Conservation (phyloP, 2,329 filamentous ascomycete genomes). For the Coniella lustricola region DNA sequence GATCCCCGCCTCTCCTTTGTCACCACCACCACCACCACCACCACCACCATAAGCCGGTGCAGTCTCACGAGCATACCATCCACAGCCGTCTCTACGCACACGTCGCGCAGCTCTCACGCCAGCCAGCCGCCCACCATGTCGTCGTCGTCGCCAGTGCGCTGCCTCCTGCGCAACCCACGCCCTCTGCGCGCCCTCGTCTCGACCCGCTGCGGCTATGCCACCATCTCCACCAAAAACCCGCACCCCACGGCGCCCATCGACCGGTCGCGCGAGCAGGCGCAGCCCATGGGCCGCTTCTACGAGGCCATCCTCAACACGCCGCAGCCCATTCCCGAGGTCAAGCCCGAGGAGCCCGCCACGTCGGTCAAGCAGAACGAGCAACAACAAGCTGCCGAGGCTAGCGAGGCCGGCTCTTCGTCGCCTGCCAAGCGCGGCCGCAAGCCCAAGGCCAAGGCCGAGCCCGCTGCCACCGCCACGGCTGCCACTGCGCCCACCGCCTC, state of each 20-base stretch:
- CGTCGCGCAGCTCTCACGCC: neutral
- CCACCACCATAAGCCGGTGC: no score
- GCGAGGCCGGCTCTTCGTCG: slow-evolving; percentile 7
- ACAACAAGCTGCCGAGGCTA: slow-evolving; percentile 1
- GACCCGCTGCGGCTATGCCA: slow-evolving; percentile 21
- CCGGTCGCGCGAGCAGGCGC: slow-evolving; percentile 31
- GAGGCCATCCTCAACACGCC: slow-evolving; percentile 46
- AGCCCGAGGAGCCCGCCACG: slow-evolving; percentile 37
- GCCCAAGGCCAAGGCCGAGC: slow-evolving; percentile 16
- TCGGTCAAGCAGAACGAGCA: slow-evolving; percentile 23
- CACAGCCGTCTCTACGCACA: neutral
- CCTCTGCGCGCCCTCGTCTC: slow-evolving; percentile 19
- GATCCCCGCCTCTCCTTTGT: no score
- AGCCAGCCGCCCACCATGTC: neutral
- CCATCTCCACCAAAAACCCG: slow-evolving; percentile 23
- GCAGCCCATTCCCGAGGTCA: slow-evolving; percentile 32
- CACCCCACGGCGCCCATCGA: slow-evolving; percentile 22
- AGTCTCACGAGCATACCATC: no score
- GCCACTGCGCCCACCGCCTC: slow-evolving; percentile 9
- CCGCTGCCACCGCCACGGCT: slow-evolving; percentile 12
- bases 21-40: no score
- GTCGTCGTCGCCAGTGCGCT: slow-evolving; percentile 9
- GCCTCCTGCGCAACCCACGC: slow-evolving; percentile 25
- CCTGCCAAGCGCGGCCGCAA: slow-evolving; percentile 19
- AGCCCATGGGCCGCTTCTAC: slow-evolving; percentile 53